phyloP scores from a whole-genome alignment of 192 early-diverging fungal species.

The Linnemannia schmuckeri region DNA sequence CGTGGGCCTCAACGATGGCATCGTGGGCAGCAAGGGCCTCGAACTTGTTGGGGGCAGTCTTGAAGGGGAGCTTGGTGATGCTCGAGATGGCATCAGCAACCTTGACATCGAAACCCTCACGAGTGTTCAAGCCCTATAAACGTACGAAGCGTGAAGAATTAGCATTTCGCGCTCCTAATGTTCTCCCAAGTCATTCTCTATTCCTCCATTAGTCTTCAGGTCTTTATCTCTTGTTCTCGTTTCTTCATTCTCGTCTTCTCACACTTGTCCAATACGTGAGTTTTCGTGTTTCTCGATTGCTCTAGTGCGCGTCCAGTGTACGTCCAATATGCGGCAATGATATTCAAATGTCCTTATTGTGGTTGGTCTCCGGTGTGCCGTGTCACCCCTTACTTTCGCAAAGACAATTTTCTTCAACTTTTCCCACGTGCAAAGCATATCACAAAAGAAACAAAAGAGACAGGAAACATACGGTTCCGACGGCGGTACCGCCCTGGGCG shows the following conservation, averaged over 20 bases:
- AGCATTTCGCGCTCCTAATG: neutral
- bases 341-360: neutral
- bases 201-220: neutral
- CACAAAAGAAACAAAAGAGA: neutral
- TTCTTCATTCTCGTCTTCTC: neutral
- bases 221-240: neutral
- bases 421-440: slow-evolving; percentile 19
- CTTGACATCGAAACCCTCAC: slow-evolving; percentile 90
- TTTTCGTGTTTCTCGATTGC: neutral
- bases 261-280: neutral
- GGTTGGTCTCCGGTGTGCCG: neutral
- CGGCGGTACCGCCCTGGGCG: slow-evolving; percentile 97
- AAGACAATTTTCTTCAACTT: neutral
- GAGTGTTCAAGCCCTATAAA: slow-evolving; percentile 91
- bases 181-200: neutral
- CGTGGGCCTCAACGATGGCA: slow-evolving; percentile 96
- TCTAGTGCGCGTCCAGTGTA: neutral
- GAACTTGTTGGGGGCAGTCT: slow-evolving; percentile 99
- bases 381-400: neutral
- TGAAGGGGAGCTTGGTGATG: slow-evolving; percentile 92
- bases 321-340: neutral
- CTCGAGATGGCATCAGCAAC: slow-evolving; percentile 91
- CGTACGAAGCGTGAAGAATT: neutral
- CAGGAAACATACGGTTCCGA: slow-evolving; percentile 79
- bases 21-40: slow-evolving; percentile 99